Evolutionary conservation across 352 stramenopile genomes (phyloP), one percentile per base, ranked within the genome.

Genomic region (Phytopythium litorale): DNA sequence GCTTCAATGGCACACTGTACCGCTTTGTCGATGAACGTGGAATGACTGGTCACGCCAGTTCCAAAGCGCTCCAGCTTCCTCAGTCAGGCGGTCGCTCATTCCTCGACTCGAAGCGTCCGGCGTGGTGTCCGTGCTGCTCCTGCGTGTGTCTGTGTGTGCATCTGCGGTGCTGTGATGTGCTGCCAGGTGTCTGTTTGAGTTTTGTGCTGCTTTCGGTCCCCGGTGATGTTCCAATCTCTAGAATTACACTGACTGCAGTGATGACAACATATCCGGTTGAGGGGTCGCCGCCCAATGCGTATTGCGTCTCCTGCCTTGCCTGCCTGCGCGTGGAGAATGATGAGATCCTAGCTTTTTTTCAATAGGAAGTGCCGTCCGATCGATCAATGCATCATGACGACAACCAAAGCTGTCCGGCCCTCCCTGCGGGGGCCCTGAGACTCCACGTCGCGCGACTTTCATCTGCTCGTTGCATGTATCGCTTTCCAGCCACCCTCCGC

Each of bases 341-440:
- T 79, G 75, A 84, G 71, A 84, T 68, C 71, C 50, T 67, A 86
- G 76, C 76, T 83, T 82, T 78, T 77, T 77, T 35, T 21, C 71
- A 66, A 78, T 81, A 86, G 76, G 76, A 86, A 86, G 77, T 84
- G 74, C 77, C 77, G 77, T 87, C 77, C 63, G 75, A 87, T 87
- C 55, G 35, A 40, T 40, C 35, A 40, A 87, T 84, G 77, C 82
- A 72, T 86, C 82, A 83, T 86, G 74, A 83, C 76, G 76, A 75
- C 58, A 68, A 58, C 45, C 52, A 75, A 76, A 60, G 71, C 82
- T 75, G 69, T 85, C 63, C 33, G 62, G 64, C 59, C 60, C 56
- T 60, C 60, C 56, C 59, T 60, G 54, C 53, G 71, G 65, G 53
- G 71, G 53, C 69, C 50, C 75, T 83, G 74, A 83, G 68, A 84